Evolutionary conservation across 352 stramenopile genomes (phyloP), one percentile per base, ranked within the genome.

Genomic region (Phytopythium delawarense): DNA sequence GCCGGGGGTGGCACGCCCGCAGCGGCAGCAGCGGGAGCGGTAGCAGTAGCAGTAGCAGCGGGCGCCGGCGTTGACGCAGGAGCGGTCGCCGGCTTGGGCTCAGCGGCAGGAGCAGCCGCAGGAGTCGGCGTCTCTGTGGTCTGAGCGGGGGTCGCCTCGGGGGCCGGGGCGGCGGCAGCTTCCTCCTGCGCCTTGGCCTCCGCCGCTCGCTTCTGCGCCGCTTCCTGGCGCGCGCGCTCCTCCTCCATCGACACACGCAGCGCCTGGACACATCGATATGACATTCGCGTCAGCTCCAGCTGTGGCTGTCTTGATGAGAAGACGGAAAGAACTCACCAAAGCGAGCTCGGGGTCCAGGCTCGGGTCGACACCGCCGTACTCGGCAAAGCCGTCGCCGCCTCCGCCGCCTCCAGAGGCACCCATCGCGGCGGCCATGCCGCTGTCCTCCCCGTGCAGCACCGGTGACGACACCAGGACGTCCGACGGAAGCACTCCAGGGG

Each of bases 241-340:
- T 99, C 97, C 78, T 99, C 97, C 96, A 99, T 99, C 57, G 95
- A 99, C 12, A 99, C 94, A 66, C 97, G 89, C 18, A 99, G 81
- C 6, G 88, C 75, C 87, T 95, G 55, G 2, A 61, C 8, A 46
- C 16, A 62, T 4, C 18, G 21, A 45, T 1, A 40, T 18, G 13
- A 56, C 15, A 25, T 40, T 23, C 16, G 2, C 42, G 25, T 48
- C n/a, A 48, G 18, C 20, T 23, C 42, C n/a, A 13, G 7, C 42
- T 48, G 0, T 12, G 9, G 4, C 7, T 1, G 25, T 48, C 0
- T 8, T 34, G 34, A 34, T 5, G 51, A 21, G 15, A 32, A 28
- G 25, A n/a, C 8, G 20, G 20, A 7, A 13, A 28, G 13, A 32
- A 28, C 71, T 44, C 75, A 98, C 97, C 89, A 99, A 91, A 18